Percentiles rank a stretch among this genome's conserved stretches.
Conservation (phyloP, 805 yeast genomes). For the Metschnikowia chrysomelidarum region DNA sequence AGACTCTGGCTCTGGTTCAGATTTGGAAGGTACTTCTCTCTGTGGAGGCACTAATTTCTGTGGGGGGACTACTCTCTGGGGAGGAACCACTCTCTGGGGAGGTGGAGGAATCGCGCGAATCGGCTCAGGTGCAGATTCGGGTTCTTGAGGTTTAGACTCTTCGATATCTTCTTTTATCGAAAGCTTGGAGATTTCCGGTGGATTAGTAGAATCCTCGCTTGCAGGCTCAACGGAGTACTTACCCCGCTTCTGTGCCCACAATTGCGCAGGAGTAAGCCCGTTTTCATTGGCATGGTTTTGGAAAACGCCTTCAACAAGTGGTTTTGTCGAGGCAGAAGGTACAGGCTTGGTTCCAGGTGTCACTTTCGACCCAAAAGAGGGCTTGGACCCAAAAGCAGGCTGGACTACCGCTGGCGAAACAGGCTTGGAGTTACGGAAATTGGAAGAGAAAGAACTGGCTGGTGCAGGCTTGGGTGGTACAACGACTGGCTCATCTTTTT, state of each 20-base stretch:
- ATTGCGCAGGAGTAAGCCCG: slow-evolving; percentile 92
- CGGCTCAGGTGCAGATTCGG: not conserved
- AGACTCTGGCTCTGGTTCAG: slow-evolving; percentile 1
- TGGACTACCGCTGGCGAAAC: too few species aligned
- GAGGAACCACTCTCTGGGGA: slow-evolving; percentile 19
- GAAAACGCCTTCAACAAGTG: slow-evolving; percentile 18
- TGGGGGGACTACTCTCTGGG: too few species aligned
- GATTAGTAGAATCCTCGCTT: slow-evolving; percentile 10
- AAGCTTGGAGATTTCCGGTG: slow-evolving; percentile 1
- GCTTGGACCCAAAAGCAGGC: slow-evolving; percentile 18
- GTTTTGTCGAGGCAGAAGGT: slow-evolving; percentile 19
- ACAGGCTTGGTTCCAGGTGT: slow-evolving; percentile 11
- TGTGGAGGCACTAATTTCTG: too few species aligned
- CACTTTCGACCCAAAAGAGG: slow-evolving; percentile 20
- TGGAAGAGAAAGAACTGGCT: too few species aligned
- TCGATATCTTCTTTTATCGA: slow-evolving; percentile 12
- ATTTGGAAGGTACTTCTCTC: slow-evolving; percentile 3
- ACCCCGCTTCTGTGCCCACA: slow-evolving; percentile 92
- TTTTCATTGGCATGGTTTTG: slow-evolving; percentile 48
- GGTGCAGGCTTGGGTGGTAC: too few species aligned
- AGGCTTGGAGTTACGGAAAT: too few species aligned
- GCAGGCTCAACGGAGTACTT: slow-evolving; percentile 47
- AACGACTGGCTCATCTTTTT: too few species aligned
- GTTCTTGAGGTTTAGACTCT: too few species aligned
- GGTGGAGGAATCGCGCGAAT: slow-evolving; percentile 20